phyloP scores from a whole-genome alignment of 148 eudicot genomes.

The Chenopodium formosanum region DNA sequence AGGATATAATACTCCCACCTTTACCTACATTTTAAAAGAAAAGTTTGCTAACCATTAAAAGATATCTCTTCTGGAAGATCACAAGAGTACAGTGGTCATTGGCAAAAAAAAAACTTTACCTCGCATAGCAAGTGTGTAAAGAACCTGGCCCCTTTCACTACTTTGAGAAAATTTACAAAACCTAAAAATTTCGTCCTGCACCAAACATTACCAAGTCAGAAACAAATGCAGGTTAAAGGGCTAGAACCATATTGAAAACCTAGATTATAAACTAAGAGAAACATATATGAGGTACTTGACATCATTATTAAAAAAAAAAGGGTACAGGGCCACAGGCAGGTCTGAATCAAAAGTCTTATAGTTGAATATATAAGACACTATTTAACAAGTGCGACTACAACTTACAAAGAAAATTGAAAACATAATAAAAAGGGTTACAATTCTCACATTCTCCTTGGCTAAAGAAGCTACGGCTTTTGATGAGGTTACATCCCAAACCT shows the following conservation, averaged over 20 bases:
- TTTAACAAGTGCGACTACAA: neutral
- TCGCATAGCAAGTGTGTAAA: constrained; percentile 57
- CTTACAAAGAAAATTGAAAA: neutral
- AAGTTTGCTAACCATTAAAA: constrained; percentile 3
- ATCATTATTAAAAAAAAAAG: too few relatives aligned
- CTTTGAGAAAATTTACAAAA: constrained; percentile 66
- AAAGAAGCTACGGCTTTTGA: constrained; percentile 55
- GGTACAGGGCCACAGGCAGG: neutral
- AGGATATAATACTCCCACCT: constrained; percentile 69
- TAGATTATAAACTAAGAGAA: neutral
- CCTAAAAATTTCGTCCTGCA: constrained; percentile 72
- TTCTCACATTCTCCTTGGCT: constrained; percentile 66
- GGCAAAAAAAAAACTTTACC: constrained; percentile 38
- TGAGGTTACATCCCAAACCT: constrained; percentile 78
- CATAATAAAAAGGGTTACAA: neutral
- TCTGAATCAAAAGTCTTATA: neutral
- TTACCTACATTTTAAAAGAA: constrained; percentile 42
- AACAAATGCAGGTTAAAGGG: neutral
- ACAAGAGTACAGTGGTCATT: constrained; percentile 5
- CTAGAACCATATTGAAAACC: neutral
- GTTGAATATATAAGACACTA: neutral
- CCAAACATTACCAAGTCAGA: constrained; percentile 13
- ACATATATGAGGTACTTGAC: neutral
- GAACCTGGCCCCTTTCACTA: constrained; percentile 48
- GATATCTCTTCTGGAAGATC: neutral